Evolutionary conservation across 805 yeast genomes (phyloP).

Genomic region (Pichia deserticola): DNA sequence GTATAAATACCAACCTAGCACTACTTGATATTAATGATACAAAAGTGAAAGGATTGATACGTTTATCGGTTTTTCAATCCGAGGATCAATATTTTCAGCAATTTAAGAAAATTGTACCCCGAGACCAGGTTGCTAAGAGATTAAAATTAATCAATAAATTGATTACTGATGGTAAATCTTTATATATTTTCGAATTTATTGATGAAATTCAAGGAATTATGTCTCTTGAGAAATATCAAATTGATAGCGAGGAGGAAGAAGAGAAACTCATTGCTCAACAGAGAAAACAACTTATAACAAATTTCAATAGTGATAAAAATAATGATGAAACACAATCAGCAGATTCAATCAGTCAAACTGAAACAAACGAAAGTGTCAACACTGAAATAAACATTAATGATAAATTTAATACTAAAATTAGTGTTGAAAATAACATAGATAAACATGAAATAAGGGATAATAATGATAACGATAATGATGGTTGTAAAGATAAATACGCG

Average conservation of each 20-base stretch:
- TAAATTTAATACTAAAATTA: too few species aligned
- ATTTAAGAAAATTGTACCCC: slow-evolving; percentile 16
- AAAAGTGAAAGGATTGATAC: slow-evolving; percentile 9
- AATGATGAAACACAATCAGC: too few species aligned
- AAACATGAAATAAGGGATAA: too few species aligned
- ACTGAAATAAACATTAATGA: too few species aligned
- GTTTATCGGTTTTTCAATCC: slow-evolving; percentile 13
- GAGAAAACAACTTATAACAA: too few species aligned
- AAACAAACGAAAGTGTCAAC: too few species aligned
- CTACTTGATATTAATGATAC: slow-evolving; percentile 9
- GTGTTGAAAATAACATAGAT: too few species aligned
- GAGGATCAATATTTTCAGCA: slow-evolving; percentile 14
- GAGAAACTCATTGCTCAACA: neutral
- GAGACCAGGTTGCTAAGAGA: slow-evolving; percentile 9
- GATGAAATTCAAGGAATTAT: slow-evolving; percentile 7
- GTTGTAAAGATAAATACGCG: too few species aligned
- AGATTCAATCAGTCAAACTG: too few species aligned
- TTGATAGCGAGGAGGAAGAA: slow-evolving; percentile 11
- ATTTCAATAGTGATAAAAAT: too few species aligned
- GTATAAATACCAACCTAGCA: neutral
- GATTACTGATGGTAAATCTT: slow-evolving; percentile 19
- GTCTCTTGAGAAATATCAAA: neutral
- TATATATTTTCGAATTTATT: slow-evolving; percentile 15
- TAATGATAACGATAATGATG: too few species aligned
- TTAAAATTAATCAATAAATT: slow-evolving; percentile 15